Base-by-base conservation (phyloP, 1,139 yeast species). In the Meyerozyma carpophila region DNA sequence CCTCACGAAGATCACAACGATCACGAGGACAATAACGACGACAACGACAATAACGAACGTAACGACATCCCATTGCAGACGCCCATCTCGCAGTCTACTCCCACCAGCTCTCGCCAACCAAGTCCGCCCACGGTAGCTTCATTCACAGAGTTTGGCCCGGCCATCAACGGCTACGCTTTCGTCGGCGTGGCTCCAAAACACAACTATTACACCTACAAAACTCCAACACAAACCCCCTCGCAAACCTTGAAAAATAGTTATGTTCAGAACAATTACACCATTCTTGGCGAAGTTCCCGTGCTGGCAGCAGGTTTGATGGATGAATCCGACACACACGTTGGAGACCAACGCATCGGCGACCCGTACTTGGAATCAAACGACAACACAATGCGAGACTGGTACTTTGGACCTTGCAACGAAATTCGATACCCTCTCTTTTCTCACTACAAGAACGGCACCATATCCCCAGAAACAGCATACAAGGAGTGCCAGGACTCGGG, bases 321-420 rank as follows among this genome's bases (percentile, higher is more conserved):
- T 47, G 71, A 67, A 42, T 48, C 53, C 6, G 63, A 56, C 32
- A 59, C 51, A 1, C 76, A 71, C 50, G 51, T 70, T 32, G 77
- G 68, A 1, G 77, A 71, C 51, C 68, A 65, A 44, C 56, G 77
- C 34, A 70, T 70, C 37, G 56, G 63, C 43, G 76, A 71, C 43
- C 75, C 75, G 1, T 71, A 71, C 46, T 43, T 63, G 16, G 32
- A 36, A 41, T 24, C 38, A 9, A 44, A 44, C 26, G 18, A 42
- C 57, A 13, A 44, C 50, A 31, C 44, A 44, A 46, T 58, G 46
- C 42, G 48, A 43, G 47, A 20, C 14, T 39, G 10, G 49, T 52
- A 51, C 28, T 47, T 55, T 4, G 41, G 31, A n/a, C 31, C n/a
- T 1, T n/a, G 27, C 27, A 3, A 16, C 9, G 25, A 16, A 3